Evolutionary conservation across 2,329 filamentous ascomycete species (phyloP).

Genomic region (Alternaria postmessia): DNA sequence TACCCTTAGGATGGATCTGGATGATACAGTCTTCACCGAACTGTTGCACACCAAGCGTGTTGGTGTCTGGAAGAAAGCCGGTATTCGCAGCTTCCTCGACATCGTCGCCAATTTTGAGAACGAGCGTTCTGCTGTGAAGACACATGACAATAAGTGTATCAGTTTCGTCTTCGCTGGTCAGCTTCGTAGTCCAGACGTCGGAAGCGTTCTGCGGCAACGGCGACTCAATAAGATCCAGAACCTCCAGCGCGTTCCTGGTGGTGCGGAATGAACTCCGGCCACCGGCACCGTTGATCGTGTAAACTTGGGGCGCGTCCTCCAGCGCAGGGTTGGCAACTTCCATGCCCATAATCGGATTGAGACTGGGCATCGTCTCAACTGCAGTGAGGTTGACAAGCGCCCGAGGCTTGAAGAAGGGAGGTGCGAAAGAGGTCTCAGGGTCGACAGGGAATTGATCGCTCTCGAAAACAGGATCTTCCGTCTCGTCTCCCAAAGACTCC

Average conservation of each 20-base stretch:
- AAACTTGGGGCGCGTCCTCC: slow-evolving; percentile 96
- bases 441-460: slow-evolving; percentile 86
- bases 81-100: slow-evolving; percentile 96
- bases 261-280: slow-evolving; percentile 90
- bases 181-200: slow-evolving; percentile 94
- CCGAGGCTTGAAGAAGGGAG: slow-evolving; percentile 85
- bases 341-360: slow-evolving; percentile 91
- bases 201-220: slow-evolving; percentile 88
- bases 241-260: slow-evolving; percentile 89
- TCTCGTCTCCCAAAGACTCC: slow-evolving; percentile 94
- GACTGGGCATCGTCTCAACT: slow-evolving; percentile 83
- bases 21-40: slow-evolving; percentile 92
- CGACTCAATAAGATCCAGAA: slow-evolving; percentile 95
- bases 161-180: slow-evolving; percentile 80
- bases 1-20: slow-evolving; percentile 95
- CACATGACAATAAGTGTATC: slow-evolving; percentile 97
- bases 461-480: slow-evolving; percentile 84
- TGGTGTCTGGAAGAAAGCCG: slow-evolving; percentile 86
- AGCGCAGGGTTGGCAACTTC: slow-evolving; percentile 89
- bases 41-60: slow-evolving; percentile 91
- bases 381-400: slow-evolving; percentile 81
- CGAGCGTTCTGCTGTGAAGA: slow-evolving; percentile 87
- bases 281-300: slow-evolving; percentile 87
- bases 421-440: slow-evolving; percentile 73
- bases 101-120: slow-evolving; percentile 94